These are phyloP conservation scores for Syzygium aqueum DNA, from an alignment of 345 rosid genomes.

Conservation along the genomic window DNA sequence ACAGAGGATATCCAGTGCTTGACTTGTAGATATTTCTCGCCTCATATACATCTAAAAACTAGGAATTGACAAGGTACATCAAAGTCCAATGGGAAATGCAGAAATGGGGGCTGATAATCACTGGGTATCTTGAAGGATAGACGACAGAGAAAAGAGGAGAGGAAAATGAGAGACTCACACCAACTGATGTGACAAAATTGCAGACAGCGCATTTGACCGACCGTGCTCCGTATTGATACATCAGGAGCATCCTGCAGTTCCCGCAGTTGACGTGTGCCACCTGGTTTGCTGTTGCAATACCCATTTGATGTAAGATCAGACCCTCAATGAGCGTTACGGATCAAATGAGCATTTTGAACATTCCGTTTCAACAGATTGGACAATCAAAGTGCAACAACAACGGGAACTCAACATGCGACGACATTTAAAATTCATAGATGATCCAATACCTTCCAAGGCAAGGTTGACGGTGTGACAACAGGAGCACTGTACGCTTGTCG, in stretches of 20 bases:
- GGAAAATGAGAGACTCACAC: conserved; percentile 38
- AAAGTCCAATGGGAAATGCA: not conserved
- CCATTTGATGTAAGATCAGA: not conserved
- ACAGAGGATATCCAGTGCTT: not conserved
- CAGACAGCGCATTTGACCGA: conserved; percentile 96
- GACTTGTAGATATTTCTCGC: not conserved
- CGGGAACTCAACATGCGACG: not conserved
- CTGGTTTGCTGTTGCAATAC: conserved; percentile 61
- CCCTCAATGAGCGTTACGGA: not conserved
- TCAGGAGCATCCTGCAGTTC: conserved; percentile 86
- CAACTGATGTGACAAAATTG: conserved; percentile 77
- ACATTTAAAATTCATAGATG: not conserved
- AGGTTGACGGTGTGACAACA: conserved; percentile 95
- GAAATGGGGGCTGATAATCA: not conserved
- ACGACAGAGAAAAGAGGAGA: not conserved
- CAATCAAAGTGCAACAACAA: not conserved
- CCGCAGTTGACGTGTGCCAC: conserved; percentile 95
- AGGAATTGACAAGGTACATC: not conserved
- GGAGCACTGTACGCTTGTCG: conserved; percentile 96
- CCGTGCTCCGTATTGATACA: conserved; percentile 94
- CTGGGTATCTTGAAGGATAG: not conserved
- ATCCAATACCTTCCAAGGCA: conserved; percentile 64
- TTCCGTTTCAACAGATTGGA: not conserved
- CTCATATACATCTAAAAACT: not conserved
- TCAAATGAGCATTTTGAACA: not conserved